phyloP scores from a whole-genome alignment of 495 filamentous ascomycete species.

The Penicillium lividum region DNA sequence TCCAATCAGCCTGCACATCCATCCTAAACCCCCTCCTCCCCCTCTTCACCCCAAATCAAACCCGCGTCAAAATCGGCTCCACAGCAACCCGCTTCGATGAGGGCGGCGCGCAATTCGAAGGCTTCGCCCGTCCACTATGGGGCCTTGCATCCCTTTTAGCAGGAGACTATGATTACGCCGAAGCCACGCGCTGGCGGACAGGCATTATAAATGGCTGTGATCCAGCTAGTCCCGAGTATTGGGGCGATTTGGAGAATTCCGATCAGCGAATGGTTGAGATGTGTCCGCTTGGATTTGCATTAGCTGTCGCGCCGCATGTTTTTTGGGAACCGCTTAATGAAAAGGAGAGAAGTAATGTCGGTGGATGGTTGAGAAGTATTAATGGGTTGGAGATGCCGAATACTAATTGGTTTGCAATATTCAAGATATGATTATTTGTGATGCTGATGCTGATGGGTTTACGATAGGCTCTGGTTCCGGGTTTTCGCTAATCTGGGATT shows the following conservation, averaged over 20 bases:
- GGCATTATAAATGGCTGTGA: constrained; percentile 70
- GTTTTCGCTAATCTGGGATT: constrained; percentile 80
- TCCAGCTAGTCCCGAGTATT: constrained; percentile 65
- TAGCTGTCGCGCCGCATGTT: constrained; percentile 59
- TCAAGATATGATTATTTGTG: not conserved
- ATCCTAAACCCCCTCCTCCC: constrained; percentile 64
- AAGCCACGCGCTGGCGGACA: constrained; percentile 62
- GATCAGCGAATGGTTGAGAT: constrained; percentile 88
- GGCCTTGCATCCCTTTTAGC: constrained; percentile 68
- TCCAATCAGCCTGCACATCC: constrained; percentile 58
- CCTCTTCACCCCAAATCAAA: constrained; percentile 61
- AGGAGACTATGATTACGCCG: constrained; percentile 63
- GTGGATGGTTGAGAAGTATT: constrained; percentile 68
- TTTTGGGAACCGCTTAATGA: constrained; percentile 65
- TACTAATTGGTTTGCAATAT: constrained; percentile 37
- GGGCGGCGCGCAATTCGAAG: constrained; percentile 75
- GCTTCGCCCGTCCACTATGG: constrained; percentile 73
- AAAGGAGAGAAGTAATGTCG: constrained; percentile 60
- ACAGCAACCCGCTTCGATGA: constrained; percentile 73
- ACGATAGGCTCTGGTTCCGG: constrained; percentile 65
- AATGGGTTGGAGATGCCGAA: constrained; percentile 72
- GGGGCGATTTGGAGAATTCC: constrained; percentile 69
- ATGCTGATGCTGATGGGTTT: too few species aligned
- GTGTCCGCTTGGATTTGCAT: constrained; percentile 68
- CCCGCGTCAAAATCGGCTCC: constrained; percentile 60